These are phyloP conservation scores for Sphagnurus paluster DNA, from an alignment of 1,284 basidiomycete genomes.

Conservation along the genomic window DNA sequence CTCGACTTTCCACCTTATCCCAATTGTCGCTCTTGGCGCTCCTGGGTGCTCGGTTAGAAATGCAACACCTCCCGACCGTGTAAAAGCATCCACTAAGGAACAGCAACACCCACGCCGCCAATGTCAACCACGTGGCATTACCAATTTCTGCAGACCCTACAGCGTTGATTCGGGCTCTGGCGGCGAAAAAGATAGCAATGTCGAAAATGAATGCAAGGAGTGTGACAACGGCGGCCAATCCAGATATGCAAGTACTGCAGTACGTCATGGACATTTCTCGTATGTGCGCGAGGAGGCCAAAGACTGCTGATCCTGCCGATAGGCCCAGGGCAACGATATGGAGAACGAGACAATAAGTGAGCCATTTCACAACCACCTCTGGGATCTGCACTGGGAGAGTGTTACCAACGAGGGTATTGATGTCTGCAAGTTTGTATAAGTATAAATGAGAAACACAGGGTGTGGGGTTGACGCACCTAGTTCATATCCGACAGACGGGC, in stretches of 20 bases:
- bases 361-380: conserved; percentile 79
- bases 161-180: conserved; percentile 73
- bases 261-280: conserved; percentile 84
- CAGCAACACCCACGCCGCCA: conserved; percentile 79
- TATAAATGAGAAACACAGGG: conserved; percentile 6
- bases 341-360: conserved; percentile 87
- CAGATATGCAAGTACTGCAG: conserved; percentile 80
- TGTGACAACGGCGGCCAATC: conserved; percentile 71
- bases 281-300: conserved; percentile 83
- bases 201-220: conserved; percentile 87
- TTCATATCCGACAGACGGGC: conserved; percentile 78
- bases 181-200: conserved; percentile 82
- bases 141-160: conserved; percentile 78
- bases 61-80: conserved; percentile 78
- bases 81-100: conserved; percentile 88
- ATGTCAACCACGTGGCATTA: conserved; percentile 81
- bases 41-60: conserved; percentile 51
- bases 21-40: conserved; percentile 32
- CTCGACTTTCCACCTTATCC: conserved; percentile 20
- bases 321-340: conserved; percentile 80
- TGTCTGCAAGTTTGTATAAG: conserved; percentile 50
- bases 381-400: conserved; percentile 68
- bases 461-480: conserved; percentile 58
- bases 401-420: conserved; percentile 77
- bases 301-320: conserved; percentile 70